A percentile compares a stretch with the other conserved stretches of the same genome.
Evolutionary conservation across 2,329 filamentous ascomycete species (phyloP).

Genomic region (Xylaria sp.): DNA sequence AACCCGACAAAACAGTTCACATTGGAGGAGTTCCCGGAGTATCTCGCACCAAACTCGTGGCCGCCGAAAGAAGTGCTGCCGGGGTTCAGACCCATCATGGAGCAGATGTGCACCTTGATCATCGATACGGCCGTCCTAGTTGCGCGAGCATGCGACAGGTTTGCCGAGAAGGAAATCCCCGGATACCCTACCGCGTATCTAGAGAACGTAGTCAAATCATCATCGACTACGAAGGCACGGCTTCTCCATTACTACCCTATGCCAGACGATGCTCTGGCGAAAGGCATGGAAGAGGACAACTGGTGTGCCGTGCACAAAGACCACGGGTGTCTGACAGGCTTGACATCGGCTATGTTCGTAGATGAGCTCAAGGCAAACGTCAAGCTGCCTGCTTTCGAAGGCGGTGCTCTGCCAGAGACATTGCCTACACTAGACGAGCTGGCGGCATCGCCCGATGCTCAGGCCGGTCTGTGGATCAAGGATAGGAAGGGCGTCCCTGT

Average conservation of each 20-base stretch:
- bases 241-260: constrained; percentile 91
- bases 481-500: constrained; percentile 80
- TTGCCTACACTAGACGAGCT: constrained; percentile 71
- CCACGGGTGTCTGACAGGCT: constrained; percentile 89
- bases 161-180: constrained; percentile 77
- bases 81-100: constrained; percentile 74
- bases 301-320: constrained; percentile 95
- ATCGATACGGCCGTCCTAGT: constrained; percentile 91
- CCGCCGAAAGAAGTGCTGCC: constrained; percentile 71
- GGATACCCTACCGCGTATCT: constrained; percentile 80
- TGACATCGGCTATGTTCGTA: constrained; percentile 96
- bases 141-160: constrained; percentile 86
- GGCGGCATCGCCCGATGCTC: constrained; percentile 75
- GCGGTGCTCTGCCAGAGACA: constrained; percentile 41
- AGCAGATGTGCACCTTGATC: constrained; percentile 79
- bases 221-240: constrained; percentile 87
- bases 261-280: constrained; percentile 44
- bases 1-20: constrained; percentile 64
- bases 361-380: constrained; percentile 65
- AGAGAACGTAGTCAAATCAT: constrained; percentile 83
- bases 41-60: constrained; percentile 91
- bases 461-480: constrained; percentile 91
- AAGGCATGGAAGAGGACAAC: constrained; percentile 70
- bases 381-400: constrained; percentile 45
- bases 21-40: constrained; percentile 76